Conservation (phyloP, 768 basidiomycete genomes). For the Porphyrellus cyaneotinctus region DNA sequence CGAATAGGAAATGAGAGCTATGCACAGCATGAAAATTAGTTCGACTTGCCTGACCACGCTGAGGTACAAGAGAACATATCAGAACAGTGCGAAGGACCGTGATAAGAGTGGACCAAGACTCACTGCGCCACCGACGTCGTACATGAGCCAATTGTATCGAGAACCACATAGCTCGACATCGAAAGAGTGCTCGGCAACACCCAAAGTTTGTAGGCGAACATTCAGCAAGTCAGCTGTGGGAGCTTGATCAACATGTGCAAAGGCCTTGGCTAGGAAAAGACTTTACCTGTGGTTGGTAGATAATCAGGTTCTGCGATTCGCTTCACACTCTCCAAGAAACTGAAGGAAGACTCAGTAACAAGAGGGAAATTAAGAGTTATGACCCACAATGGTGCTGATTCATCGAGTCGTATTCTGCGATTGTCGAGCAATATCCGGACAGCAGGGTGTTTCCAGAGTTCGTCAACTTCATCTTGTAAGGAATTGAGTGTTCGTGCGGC, state of each 20-base stretch:
- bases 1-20: conserved; percentile 11
- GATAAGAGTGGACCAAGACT: conserved; percentile 27
- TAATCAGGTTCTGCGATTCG: conserved; percentile 70
- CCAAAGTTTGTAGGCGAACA: conserved; percentile 76
- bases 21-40: conserved; percentile 9
- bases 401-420: conserved; percentile 64
- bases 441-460: conserved; percentile 68
- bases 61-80: conserved; percentile 11
- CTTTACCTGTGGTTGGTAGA: conserved; percentile 61
- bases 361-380: background rate
- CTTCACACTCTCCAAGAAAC: conserved; percentile 63
- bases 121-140: conserved; percentile 82
- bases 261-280: background rate
- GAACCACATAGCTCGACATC: conserved; percentile 59
- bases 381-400: conserved; percentile 71
- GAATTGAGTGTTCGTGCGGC: conserved; percentile 53
- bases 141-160: conserved; percentile 72
- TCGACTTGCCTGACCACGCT: conserved; percentile 59
- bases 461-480: conserved; percentile 48
- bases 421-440: conserved; percentile 54
- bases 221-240: conserved; percentile 68
- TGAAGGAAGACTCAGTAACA: conserved; percentile 26
- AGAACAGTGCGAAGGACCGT: background rate
- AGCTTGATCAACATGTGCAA: background rate
- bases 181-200: conserved; percentile 74